Evolutionary conservation across 495 filamentous ascomycete species (phyloP).

Genomic region (Lepraria neglecta): DNA sequence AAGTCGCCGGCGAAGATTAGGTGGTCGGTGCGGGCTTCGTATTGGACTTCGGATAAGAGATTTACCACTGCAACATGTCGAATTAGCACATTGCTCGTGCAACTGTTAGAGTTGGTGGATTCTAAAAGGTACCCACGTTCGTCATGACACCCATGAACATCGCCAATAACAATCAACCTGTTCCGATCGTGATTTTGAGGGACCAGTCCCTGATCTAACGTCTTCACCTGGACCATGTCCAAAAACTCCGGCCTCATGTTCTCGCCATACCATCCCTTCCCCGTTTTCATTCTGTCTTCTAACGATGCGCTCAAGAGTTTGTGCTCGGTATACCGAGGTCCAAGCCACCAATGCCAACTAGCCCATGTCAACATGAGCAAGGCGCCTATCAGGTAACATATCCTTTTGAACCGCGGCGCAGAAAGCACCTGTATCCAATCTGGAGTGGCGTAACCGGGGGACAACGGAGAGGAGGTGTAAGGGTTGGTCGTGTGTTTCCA

Average conservation of each 20-base stretch:
- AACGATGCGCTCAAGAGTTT: slow-evolving; percentile 35
- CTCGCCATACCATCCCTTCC: slow-evolving; percentile 42
- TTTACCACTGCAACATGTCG: slow-evolving; percentile 42
- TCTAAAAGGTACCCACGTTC: slow-evolving; percentile 43
- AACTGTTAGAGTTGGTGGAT: slow-evolving; percentile 4
- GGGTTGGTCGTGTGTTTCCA: slow-evolving; percentile 35
- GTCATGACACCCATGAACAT: slow-evolving; percentile 78
- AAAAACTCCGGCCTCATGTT: slow-evolving; percentile 45
- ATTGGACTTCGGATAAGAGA: slow-evolving; percentile 63
- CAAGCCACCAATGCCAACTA: slow-evolving; percentile 40
- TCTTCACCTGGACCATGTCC: slow-evolving; percentile 44
- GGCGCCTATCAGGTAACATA: slow-evolving; percentile 39
- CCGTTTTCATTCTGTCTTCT: slow-evolving; percentile 33
- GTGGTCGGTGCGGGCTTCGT: slow-evolving; percentile 59
- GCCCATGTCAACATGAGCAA: slow-evolving; percentile 36
- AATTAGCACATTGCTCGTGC: slow-evolving; percentile 11
- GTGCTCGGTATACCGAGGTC: slow-evolving; percentile 39
- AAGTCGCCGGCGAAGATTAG: slow-evolving; percentile 79
- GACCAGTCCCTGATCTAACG: slow-evolving; percentile 37
- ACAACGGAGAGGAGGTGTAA: slow-evolving; percentile 31
- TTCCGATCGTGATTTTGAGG: slow-evolving; percentile 33
- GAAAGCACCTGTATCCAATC: slow-evolving; percentile 30
- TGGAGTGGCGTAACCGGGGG: slow-evolving; percentile 25
- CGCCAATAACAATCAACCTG: slow-evolving; percentile 71
- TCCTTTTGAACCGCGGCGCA: slow-evolving; percentile 45